Evolutionary conservation across 805 yeast genomes (phyloP), one percentile per base, ranked within the genome.

Genomic region (Wickerhamomyces rabaulensis): DNA sequence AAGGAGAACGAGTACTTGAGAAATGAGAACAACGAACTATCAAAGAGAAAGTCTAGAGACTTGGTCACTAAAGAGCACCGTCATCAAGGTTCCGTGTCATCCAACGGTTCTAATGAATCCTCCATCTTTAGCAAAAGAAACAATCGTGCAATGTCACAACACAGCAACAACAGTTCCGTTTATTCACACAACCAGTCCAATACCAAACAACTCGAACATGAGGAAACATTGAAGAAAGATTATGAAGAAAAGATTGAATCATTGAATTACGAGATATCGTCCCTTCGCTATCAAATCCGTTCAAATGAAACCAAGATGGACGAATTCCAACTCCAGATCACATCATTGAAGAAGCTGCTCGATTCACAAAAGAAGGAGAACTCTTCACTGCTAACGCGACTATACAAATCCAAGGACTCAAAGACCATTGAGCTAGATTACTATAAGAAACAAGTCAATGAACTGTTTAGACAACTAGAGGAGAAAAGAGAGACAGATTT

Each of bases 151-250:
- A 46, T 52, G 51, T 52, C 55, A 8, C 54, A 53, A 17, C 52
- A 52, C 21, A 58, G 53, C 16, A 55, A 58, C 2, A 49, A 55
- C 49, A 42, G 48, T 3, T 52, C 62, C 1, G 39, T 54, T 9
- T 42, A 47, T 16, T 43, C 52, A 15, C 45, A 46, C 27, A 29
- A 29, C 35, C 16, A 29, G 9, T 29, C 35, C 6, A 7, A n/a
- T 29, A n/a, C 35, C 5, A 29, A 29, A 29, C 15, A 29, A 29
- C 13, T 29, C 8, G 35, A 29, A 13, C 9, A 6, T 9, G 17
- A 29, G 16, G 35, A 29, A 6, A 3, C 36, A 33, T 16, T 50
- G 15, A 29, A 43, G 5, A 20, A 39, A n/a, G 42, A 26, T 9
- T 40, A 47, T 31, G 52, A 55, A 16, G 36, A 36, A 3, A 20